A percentile compares a stretch with the other conserved stretches of the same genome.
These are phyloP conservation scores for Hypoxylon fuscum DNA, from an alignment of 495 filamentous ascomycete genomes.

Conservation along the genomic window DNA sequence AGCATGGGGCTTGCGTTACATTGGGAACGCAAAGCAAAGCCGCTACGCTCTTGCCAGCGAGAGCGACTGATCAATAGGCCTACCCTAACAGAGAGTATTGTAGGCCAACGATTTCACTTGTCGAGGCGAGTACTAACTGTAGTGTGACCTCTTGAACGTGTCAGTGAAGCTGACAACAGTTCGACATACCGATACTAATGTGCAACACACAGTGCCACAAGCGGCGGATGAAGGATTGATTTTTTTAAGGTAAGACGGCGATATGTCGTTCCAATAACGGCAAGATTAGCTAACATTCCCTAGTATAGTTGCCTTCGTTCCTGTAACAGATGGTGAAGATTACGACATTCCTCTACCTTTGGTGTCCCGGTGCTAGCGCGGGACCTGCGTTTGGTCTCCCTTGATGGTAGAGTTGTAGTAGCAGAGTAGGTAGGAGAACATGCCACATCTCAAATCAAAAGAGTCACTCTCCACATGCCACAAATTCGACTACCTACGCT, in stretches of 20 bases:
- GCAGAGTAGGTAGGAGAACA: neutral
- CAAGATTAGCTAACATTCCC: constrained; percentile 37
- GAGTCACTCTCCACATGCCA: constrained; percentile 11
- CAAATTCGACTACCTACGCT: neutral
- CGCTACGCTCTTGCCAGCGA: constrained; percentile 15
- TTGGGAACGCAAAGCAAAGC: constrained; percentile 22
- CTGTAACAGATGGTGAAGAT: constrained; percentile 27
- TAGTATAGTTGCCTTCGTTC: constrained; percentile 26
- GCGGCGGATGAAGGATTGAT: constrained; percentile 17
- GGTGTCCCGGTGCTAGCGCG: constrained; percentile 8
- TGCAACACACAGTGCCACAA: constrained; percentile 29
- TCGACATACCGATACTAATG: constrained; percentile 36
- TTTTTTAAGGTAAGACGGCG: constrained; percentile 33
- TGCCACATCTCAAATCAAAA: neutral
- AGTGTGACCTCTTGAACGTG: constrained; percentile 32
- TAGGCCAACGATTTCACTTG: constrained; percentile 31
- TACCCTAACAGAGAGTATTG: constrained; percentile 4
- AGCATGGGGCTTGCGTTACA: constrained; percentile 23
- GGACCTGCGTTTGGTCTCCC: constrained; percentile 27
- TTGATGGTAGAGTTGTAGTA: constrained; percentile 2
- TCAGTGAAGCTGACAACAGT: constrained; percentile 29
- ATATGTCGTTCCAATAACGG: constrained; percentile 38
- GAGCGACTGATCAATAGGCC: neutral
- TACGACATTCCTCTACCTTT: constrained; percentile 33
- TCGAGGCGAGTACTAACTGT: constrained; percentile 39